A percentile compares a stretch with the other conserved stretches of the same genome.
Conservation (phyloP, 2,329 filamentous ascomycete genomes). For the Huntiella omanensis region DNA sequence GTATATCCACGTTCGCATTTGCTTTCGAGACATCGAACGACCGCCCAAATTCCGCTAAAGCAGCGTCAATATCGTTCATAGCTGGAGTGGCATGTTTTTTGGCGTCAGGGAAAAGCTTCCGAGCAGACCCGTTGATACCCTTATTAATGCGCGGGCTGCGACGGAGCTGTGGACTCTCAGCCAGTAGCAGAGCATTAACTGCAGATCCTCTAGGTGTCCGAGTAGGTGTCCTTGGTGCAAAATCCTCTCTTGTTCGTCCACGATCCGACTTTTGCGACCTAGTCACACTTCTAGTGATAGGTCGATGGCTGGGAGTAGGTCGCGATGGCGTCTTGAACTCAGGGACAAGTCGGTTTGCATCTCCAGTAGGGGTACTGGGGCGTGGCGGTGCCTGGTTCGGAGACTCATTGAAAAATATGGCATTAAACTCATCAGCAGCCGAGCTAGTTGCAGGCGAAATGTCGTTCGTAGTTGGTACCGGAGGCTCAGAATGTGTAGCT, state of each 20-base stretch:
- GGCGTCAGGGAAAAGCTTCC: conserved; percentile 4
- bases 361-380: conserved; percentile 24
- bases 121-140: background rate
- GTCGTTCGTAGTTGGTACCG: no score
- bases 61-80: conserved; percentile 11
- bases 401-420: conserved; percentile 35
- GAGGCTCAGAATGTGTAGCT: no score
- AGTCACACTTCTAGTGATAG: conserved; percentile 41
- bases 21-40: conserved; percentile 1
- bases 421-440: conserved; percentile 28
- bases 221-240: conserved; percentile 31
- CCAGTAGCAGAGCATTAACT: conserved; percentile 13
- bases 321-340: conserved; percentile 44
- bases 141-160: conserved; percentile 23
- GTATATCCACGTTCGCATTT: no score
- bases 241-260: conserved; percentile 24
- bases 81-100: conserved; percentile 1
- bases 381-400: conserved; percentile 24
- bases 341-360: conserved; percentile 17
- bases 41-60: conserved; percentile 8
- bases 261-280: conserved; percentile 32
- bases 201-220: conserved; percentile 21
- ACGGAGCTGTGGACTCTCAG: conserved; percentile 20
- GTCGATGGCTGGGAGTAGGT: conserved; percentile 41
- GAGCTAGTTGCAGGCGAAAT: background rate